A percentile compares a stretch with the other conserved stretches of the same genome.
Evolutionary conservation across 208 protist genomes (phyloP).

Genomic region (Trypanosoma cruzi): DNA sequence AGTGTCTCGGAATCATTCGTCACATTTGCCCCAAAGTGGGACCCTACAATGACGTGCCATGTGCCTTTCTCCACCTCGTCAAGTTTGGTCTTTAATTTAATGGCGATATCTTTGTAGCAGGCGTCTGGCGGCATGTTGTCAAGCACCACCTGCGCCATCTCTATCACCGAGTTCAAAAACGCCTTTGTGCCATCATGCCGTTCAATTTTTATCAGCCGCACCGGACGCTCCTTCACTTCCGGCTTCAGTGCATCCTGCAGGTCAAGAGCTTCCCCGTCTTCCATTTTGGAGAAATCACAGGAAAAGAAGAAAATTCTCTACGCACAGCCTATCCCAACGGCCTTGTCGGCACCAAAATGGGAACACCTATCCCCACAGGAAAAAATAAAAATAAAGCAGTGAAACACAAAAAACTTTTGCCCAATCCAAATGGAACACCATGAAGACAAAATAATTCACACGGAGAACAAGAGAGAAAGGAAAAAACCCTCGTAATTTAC

Average conservation of each 20-base stretch:
- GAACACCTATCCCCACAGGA: too few species aligned
- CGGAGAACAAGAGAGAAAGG: too few species aligned
- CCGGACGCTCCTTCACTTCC: conserved; percentile 35
- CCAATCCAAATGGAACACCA: too few species aligned
- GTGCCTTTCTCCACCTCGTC: conserved; percentile 66
- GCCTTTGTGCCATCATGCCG: conserved; percentile 61
- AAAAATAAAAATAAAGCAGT: not conserved
- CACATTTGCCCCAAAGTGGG: conserved; percentile 86
- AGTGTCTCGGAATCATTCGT: conserved; percentile 84
- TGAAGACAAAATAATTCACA: too few species aligned
- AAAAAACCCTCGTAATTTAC: too few species aligned
- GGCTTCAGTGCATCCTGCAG: conserved; percentile 33
- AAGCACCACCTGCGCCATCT: conserved; percentile 60
- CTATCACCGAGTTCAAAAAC: conserved; percentile 65
- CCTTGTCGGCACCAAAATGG: not conserved
- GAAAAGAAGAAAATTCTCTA: conserved; percentile 1
- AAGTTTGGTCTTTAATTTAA: conserved; percentile 63
- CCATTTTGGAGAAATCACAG: conserved; percentile 30
- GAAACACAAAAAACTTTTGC: too few species aligned
- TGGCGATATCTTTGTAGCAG: conserved; percentile 77
- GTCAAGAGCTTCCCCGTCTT: conserved; percentile 49
- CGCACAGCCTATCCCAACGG: not conserved
- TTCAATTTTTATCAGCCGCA: conserved; percentile 39
- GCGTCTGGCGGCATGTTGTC: conserved; percentile 48
- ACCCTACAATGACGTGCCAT: conserved; percentile 88